Conservation (phyloP, 768 basidiomycete species). For the Rhizopogon vesiculosus region DNA sequence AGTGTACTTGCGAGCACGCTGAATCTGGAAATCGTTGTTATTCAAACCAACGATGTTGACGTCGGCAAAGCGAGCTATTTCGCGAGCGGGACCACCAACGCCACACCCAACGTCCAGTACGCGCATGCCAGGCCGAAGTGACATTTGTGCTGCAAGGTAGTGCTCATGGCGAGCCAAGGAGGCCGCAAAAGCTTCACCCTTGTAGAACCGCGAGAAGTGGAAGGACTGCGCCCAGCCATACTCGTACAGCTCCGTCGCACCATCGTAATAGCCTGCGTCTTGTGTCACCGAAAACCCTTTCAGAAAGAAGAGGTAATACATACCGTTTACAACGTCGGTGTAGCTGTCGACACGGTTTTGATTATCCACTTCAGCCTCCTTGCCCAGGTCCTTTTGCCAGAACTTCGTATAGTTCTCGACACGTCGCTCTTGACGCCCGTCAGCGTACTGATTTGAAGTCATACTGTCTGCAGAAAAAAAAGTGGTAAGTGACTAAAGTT, state of each 20-base stretch:
- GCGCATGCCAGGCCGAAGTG: conserved; percentile 78
- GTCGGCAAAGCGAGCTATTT: conserved; percentile 87
- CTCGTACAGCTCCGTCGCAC: conserved; percentile 88
- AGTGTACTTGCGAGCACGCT: conserved; percentile 77
- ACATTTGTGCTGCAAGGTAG: conserved; percentile 83
- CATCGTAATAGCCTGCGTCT: conserved; percentile 84
- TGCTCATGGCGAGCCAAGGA: conserved; percentile 88
- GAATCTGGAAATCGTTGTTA: conserved; percentile 91
- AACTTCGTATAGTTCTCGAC: conserved; percentile 85
- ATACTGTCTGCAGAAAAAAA: not conserved
- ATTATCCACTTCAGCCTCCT: conserved; percentile 63
- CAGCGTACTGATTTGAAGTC: conserved; percentile 30
- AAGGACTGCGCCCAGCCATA: conserved; percentile 85
- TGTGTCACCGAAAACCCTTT: not conserved
- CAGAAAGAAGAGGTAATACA: conserved; percentile 1
- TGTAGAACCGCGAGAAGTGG: conserved; percentile 94
- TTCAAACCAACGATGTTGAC: conserved; percentile 77
- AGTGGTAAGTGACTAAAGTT: not conserved
- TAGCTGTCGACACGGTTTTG: conserved; percentile 77
- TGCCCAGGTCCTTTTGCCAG: conserved; percentile 80
- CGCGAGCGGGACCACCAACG: conserved; percentile 88
- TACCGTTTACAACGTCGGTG: conserved; percentile 92
- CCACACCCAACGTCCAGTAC: conserved; percentile 96
- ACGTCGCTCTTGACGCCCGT: conserved; percentile 61
- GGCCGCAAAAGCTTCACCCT: conserved; percentile 68